Conservation (phyloP, 257 asterid species). For the Nicotiana benthamiana region DNA sequence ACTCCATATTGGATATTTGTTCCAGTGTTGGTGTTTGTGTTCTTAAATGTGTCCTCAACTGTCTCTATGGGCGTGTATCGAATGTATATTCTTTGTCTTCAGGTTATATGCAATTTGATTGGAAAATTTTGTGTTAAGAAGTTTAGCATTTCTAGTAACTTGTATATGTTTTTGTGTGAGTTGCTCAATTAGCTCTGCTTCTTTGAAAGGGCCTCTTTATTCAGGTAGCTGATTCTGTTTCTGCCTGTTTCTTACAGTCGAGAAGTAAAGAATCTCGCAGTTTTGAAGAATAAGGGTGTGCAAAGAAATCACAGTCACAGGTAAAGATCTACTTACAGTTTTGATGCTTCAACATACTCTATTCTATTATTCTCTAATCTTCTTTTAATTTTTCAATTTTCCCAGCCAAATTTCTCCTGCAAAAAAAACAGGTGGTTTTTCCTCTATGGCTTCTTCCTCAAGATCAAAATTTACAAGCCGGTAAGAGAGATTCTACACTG, state of each 20-base stretch:
- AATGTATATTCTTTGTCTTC: not conserved
- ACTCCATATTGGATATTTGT: not conserved
- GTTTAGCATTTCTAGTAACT: not conserved
- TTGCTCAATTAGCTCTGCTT: not conserved
- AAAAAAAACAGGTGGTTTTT: constrained; percentile 12
- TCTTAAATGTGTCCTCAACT: not conserved
- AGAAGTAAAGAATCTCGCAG: constrained; percentile 67
- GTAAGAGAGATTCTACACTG: constrained; percentile 4
- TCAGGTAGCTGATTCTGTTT: constrained; percentile 8
- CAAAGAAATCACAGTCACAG: constrained; percentile 36
- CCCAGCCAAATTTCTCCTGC: constrained; percentile 11
- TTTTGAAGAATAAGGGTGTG: constrained; percentile 48
- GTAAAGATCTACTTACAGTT: constrained; percentile 24
- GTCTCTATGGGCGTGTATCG: not conserved
- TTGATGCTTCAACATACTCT: not conserved
- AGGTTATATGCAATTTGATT: not conserved
- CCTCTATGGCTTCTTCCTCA: constrained; percentile 17
- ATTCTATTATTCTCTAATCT: not conserved
- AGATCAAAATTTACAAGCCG: constrained; percentile 9
- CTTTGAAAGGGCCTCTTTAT: not conserved
- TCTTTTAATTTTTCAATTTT: not conserved
- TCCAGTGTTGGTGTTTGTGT: not conserved
- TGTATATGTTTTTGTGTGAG: not conserved
- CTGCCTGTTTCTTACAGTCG: constrained; percentile 35
- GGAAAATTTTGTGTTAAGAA: not conserved